phyloP scores from a whole-genome alignment of 345 rosid genomes.

The Populus euphratica region DNA sequence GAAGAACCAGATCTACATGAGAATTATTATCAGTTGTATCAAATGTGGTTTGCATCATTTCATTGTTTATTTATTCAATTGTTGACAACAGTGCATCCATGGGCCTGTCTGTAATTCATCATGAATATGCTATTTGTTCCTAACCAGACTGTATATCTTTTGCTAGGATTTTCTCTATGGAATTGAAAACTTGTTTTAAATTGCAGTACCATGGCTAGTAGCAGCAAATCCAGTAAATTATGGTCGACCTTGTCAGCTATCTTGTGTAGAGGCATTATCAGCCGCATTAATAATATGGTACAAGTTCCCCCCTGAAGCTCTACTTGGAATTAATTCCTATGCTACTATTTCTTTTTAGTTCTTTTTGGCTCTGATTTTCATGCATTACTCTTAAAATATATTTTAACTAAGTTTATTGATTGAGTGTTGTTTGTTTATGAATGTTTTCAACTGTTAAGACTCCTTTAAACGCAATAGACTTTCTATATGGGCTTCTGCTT shows the following conservation, averaged over 20 bases:
- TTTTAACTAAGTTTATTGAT: background rate
- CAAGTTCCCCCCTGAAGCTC: background rate
- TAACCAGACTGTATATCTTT: too few relatives aligned
- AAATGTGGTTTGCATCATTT: background rate
- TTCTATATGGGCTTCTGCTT: background rate
- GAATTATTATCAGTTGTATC: background rate
- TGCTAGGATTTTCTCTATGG: background rate
- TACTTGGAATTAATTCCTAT: background rate
- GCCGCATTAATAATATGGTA: constrained; percentile 92
- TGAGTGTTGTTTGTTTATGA: background rate
- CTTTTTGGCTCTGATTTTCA: background rate
- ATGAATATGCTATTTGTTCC: background rate
- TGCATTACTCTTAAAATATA: background rate
- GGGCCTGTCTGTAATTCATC: background rate
- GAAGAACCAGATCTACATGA: background rate
- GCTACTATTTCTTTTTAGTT: background rate
- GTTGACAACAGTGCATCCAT: background rate
- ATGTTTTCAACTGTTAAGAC: background rate
- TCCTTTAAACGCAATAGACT: background rate
- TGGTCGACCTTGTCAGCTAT: constrained; percentile 88
- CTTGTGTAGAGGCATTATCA: constrained; percentile 94
- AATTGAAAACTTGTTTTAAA: constrained; percentile 12
- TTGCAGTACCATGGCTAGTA: constrained; percentile 96
- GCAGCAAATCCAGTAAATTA: constrained; percentile 99
- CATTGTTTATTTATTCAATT: background rate